A percentile compares a stretch with the other conserved stretches of the same genome.
Conservation (phyloP, 169 alveolate genomes). For the Plasmodium gonderi region DNA sequence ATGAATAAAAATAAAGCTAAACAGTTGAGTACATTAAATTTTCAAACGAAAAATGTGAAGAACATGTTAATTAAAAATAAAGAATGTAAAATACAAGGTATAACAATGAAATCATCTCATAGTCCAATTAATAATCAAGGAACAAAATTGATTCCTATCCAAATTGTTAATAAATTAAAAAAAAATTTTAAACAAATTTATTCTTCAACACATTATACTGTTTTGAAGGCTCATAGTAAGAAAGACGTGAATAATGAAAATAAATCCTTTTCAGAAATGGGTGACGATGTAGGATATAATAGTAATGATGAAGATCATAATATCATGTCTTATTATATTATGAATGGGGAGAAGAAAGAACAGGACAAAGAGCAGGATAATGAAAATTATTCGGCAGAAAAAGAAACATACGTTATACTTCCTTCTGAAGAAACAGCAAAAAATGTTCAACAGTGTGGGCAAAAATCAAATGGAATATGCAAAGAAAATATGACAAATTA, state of each 20-base stretch:
- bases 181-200: not conserved
- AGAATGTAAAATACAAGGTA: not conserved
- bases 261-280: not conserved
- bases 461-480: not conserved
- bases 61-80: too few species aligned
- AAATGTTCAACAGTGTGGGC: not conserved
- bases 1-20: not conserved
- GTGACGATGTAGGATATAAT: not conserved
- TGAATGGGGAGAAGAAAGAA: not conserved
- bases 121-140: not conserved
- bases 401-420: not conserved
- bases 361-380: not conserved
- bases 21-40: not conserved
- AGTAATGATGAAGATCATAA: not conserved
- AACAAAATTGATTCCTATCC: not conserved
- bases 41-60: too few species aligned
- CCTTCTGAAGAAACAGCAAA: not conserved
- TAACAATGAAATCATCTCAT: not conserved
- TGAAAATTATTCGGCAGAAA: not conserved
- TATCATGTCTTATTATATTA: not conserved
- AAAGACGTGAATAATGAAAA: not conserved
- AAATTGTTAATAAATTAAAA: not conserved
- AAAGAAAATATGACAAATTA: not conserved
- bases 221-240: not conserved
- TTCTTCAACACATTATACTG: not conserved